Percentiles rank a stretch among this genome's conserved stretches.
Conservation (phyloP, 2,329 filamentous ascomycete species). For the Paramyrothecium sp. region DNA sequence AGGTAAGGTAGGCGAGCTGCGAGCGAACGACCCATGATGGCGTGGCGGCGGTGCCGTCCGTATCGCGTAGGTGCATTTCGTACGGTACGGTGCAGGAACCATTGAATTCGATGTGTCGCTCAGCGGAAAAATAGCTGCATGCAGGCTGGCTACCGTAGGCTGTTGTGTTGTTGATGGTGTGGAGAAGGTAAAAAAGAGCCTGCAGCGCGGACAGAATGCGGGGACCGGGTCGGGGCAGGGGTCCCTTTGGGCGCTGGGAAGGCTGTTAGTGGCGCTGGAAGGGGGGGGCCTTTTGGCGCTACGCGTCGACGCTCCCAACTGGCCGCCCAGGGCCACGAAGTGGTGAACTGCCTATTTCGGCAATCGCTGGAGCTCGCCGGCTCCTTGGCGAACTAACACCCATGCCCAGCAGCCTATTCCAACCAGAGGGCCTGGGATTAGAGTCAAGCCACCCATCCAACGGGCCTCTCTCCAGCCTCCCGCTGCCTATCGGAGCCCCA, state of each 20-base stretch:
- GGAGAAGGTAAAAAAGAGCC: too few species aligned
- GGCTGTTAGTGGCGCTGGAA: too few species aligned
- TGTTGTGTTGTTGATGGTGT: too few species aligned
- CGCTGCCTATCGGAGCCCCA: not conserved
- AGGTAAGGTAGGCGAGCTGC: not conserved
- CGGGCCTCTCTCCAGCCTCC: not conserved
- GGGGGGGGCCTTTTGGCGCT: not conserved
- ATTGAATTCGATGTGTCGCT: too few species aligned
- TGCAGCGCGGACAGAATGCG: too few species aligned
- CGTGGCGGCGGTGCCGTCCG: not conserved
- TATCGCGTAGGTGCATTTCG: not conserved
- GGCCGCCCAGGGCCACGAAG: not conserved
- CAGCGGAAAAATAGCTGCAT: too few species aligned
- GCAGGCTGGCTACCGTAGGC: too few species aligned
- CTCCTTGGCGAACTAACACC: too few species aligned
- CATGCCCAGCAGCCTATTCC: too few species aligned
- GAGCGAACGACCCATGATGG: not conserved
- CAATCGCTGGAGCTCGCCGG: not conserved
- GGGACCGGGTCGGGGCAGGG: too few species aligned
- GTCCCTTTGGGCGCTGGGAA: too few species aligned
- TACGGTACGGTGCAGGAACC: not conserved
- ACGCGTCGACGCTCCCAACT: not conserved
- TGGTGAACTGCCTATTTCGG: not conserved
- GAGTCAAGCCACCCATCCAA: not conserved
- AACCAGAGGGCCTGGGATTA: too few species aligned